A percentile compares a stretch with the other conserved stretches of the same genome.
Conservation (phyloP, 371 early-diverging fungal genomes). For the Rhizopus arrhizus region DNA sequence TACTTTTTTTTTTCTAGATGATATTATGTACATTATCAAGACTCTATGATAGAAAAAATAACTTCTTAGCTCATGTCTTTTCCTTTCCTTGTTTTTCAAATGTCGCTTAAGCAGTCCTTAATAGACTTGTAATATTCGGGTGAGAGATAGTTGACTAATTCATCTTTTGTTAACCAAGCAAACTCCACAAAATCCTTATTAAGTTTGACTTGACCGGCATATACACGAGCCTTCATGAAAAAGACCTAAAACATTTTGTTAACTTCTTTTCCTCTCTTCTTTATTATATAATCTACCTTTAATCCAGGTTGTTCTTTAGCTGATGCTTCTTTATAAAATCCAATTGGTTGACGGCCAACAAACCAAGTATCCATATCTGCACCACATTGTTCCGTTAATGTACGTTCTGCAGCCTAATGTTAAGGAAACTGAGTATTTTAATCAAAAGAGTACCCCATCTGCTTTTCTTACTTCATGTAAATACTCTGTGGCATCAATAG, state of each 20-base stretch:
- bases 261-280: not conserved
- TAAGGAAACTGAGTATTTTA: not conserved
- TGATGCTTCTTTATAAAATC: constrained; percentile 60
- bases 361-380: constrained; percentile 82
- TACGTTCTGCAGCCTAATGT: constrained; percentile 72
- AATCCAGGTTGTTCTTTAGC: constrained; percentile 36
- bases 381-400: constrained; percentile 74
- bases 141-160: constrained; percentile 68
- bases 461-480: constrained; percentile 64
- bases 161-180: constrained; percentile 90
- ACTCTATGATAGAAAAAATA: constrained; percentile 17
- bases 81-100: constrained; percentile 41
- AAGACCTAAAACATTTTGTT: constrained; percentile 45
- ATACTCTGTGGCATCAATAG: constrained; percentile 65
- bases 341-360: constrained; percentile 83
- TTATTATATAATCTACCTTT: constrained; percentile 25
- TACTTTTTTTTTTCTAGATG: not conserved
- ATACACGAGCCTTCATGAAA: constrained; percentile 87
- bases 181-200: constrained; percentile 67
- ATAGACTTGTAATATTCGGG: constrained; percentile 74
- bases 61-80: constrained; percentile 4
- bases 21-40: constrained; percentile 25
- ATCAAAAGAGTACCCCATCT: not conserved
- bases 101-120: constrained; percentile 73
- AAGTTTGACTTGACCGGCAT: constrained; percentile 73